These are phyloP conservation scores for Sphagnum contortum DNA, from an alignment of 225 moss, liverwort and hornwort genomes.

Conservation along the genomic window DNA sequence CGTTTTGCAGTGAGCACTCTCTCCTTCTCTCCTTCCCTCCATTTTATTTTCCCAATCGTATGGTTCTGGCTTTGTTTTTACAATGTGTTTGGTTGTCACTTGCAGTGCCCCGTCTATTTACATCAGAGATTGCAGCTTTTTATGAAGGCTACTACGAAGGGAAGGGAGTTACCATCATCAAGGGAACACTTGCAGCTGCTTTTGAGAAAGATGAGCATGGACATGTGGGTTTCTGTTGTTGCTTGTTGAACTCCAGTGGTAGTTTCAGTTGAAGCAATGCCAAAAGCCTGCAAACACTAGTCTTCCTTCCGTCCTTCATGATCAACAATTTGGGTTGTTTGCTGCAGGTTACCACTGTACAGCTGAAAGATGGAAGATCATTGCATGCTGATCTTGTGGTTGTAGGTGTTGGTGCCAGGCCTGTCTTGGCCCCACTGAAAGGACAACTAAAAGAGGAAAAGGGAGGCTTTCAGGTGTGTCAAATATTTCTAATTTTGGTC, in stretches of 20 bases:
- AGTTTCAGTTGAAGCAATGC: too few species aligned
- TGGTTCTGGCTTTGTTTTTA: neutral
- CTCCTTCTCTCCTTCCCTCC: neutral
- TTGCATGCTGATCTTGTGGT: conserved; percentile 7
- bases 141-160: conserved; percentile 31
- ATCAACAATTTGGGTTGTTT: too few species aligned
- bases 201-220: too few species aligned
- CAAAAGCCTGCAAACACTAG: too few species aligned
- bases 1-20: conserved; percentile 13
- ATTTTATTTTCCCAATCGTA: neutral
- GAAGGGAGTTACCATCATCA: conserved; percentile 18
- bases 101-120: conserved; percentile 41
- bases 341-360: too few species aligned
- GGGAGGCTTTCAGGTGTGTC: conserved; percentile 26
- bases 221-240: too few species aligned
- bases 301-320: too few species aligned
- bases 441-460: conserved; percentile 18
- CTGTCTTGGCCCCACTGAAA: conserved; percentile 22
- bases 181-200: conserved; percentile 8
- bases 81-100: conserved; percentile 29
- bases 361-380: neutral
- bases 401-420: conserved; percentile 36
- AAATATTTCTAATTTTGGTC: too few species aligned
- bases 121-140: conserved; percentile 23
- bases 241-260: neutral